A percentile compares a stretch with the other conserved stretches of the same genome.
Conservation (phyloP, 768 basidiomycete genomes). For the Harrya chromipes region DNA sequence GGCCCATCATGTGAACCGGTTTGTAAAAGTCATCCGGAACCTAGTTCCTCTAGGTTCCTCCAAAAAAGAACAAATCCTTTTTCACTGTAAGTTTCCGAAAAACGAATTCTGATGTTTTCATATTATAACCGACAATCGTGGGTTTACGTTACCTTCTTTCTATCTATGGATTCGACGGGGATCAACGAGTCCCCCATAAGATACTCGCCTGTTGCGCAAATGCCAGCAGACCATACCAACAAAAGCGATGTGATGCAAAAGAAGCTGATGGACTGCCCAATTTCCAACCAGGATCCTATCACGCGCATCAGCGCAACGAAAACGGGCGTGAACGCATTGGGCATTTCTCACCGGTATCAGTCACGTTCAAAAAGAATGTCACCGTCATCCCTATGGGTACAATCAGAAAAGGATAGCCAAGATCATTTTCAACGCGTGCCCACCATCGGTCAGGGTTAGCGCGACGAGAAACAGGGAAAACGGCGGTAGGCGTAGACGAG, state of each 20-base stretch:
- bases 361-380: slow-evolving; percentile 80
- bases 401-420: slow-evolving; percentile 3
- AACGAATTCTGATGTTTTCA: not conserved
- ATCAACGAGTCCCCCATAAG: slow-evolving; percentile 48
- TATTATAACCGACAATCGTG: slow-evolving; percentile 21
- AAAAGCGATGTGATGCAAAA: slow-evolving; percentile 82
- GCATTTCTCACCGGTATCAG: slow-evolving; percentile 59
- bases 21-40: too few relatives aligned
- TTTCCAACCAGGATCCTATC: slow-evolving; percentile 82
- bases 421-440: slow-evolving; percentile 1
- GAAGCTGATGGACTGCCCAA: slow-evolving; percentile 85
- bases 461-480: slow-evolving; percentile 81
- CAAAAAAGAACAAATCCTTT: too few relatives aligned
- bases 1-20: too few relatives aligned
- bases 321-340: not conserved
- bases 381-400: slow-evolving; percentile 65
- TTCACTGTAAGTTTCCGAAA: too few relatives aligned
- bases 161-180: slow-evolving; percentile 11
- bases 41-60: too few relatives aligned
- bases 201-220: slow-evolving; percentile 70
- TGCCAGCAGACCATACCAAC: slow-evolving; percentile 74
- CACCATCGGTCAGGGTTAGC: slow-evolving; percentile 45
- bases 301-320: slow-evolving; percentile 5
- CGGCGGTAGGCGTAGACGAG: slow-evolving; percentile 63
- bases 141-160: slow-evolving; percentile 22